Percentiles rank a stretch among this genome's conserved stretches.
Conservation (phyloP, 2,329 filamentous ascomycete species). For the Cyphellophora attinorum region DNA sequence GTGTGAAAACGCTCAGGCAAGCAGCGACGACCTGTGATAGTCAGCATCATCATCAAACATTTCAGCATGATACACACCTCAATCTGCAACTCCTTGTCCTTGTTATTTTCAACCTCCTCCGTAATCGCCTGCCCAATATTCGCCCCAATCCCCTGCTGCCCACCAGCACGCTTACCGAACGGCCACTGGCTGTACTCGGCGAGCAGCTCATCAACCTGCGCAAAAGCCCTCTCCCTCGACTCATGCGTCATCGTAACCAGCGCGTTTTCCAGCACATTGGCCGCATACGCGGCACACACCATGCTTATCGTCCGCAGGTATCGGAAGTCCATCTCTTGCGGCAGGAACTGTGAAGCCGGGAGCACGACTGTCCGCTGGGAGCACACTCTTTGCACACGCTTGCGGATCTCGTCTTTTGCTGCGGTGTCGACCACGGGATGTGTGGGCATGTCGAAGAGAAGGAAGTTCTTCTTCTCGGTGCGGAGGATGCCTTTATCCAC, state of each 20-base stretch:
- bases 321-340: slow-evolving; percentile 88
- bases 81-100: slow-evolving; percentile 91
- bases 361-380: slow-evolving; percentile 92
- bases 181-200: slow-evolving; percentile 97
- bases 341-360: slow-evolving; percentile 75
- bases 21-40: slow-evolving; percentile 65
- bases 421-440: slow-evolving; percentile 93
- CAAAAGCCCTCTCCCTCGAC: slow-evolving; percentile 85
- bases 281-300: slow-evolving; percentile 96
- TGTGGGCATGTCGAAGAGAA: slow-evolving; percentile 99
- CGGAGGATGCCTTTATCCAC: slow-evolving; percentile 98
- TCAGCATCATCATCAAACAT: slow-evolving; percentile 2
- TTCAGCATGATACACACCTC: slow-evolving; percentile 52
- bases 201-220: slow-evolving; percentile 90
- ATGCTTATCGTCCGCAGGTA: slow-evolving; percentile 86
- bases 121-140: slow-evolving; percentile 80
- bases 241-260: slow-evolving; percentile 88
- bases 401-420: slow-evolving; percentile 93
- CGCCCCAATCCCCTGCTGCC: slow-evolving; percentile 76
- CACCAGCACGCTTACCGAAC: slow-evolving; percentile 70
- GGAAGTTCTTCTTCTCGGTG: slow-evolving; percentile 98
- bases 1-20: slow-evolving; percentile 93
- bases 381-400: slow-evolving; percentile 82
- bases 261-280: slow-evolving; percentile 97
- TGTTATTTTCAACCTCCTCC: slow-evolving; percentile 77